Percentiles rank a stretch among this genome's conserved stretches.
These are phyloP conservation scores for Phytophthora capsici DNA, from an alignment of 352 stramenopile genomes.

Conservation along the genomic window DNA sequence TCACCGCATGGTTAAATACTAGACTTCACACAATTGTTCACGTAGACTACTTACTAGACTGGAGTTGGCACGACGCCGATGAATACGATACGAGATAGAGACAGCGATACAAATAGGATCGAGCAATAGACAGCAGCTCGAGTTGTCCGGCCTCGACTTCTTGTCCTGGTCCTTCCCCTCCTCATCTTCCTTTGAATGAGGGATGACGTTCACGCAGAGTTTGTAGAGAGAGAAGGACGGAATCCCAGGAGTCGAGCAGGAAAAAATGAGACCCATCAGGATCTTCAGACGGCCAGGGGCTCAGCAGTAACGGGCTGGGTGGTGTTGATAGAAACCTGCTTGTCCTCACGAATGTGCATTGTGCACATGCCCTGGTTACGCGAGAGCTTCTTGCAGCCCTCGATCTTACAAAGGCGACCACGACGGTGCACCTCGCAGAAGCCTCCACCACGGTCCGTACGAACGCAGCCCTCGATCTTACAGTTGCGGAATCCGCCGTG, in stretches of 20 bases:
- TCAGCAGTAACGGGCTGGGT: conserved; percentile 2
- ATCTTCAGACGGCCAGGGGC: conserved; percentile 20
- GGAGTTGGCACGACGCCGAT: conserved; percentile 29
- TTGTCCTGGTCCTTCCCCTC: conserved; percentile 31
- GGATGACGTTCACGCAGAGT: conserved; percentile 22
- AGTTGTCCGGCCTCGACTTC: conserved; percentile 10
- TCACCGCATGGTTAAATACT: conserved; percentile 33
- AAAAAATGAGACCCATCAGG: neutral
- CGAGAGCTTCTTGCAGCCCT: conserved; percentile 89
- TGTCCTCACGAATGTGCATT: conserved; percentile 90
- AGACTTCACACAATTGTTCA: conserved; percentile 23
- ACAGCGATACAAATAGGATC: conserved; percentile 39
- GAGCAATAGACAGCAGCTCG: conserved; percentile 22
- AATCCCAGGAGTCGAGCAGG: conserved; percentile 14
- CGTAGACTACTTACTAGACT: conserved; percentile 35
- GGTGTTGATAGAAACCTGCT: conserved; percentile 49
- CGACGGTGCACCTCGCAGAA: conserved; percentile 89
- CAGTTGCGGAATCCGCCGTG: conserved; percentile 89
- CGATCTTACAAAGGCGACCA: conserved; percentile 80
- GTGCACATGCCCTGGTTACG: conserved; percentile 90
- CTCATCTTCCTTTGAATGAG: conserved; percentile 47
- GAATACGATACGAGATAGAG: conserved; percentile 31
- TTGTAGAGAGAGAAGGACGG: conserved; percentile 34
- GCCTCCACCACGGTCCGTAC: conserved; percentile 81
- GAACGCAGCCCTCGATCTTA: conserved; percentile 84